Percentiles rank a stretch among this genome's conserved stretches.
Conservation (phyloP, 495 filamentous ascomycete species). For the Talaromyces wortmannii region DNA sequence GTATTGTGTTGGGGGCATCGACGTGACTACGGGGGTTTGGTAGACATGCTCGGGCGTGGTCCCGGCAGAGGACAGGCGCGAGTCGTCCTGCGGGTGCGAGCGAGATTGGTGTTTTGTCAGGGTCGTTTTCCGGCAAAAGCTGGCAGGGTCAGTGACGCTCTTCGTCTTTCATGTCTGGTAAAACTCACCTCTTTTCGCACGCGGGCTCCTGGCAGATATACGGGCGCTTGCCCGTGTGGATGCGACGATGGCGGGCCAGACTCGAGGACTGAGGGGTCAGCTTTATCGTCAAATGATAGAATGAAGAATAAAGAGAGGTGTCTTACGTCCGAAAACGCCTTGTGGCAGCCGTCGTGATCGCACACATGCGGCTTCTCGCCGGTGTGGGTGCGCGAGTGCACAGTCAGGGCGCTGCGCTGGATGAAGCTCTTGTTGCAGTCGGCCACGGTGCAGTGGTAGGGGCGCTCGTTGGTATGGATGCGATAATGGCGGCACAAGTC, state of each 20-base stretch:
- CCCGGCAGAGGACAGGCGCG: constrained; percentile 36
- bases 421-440: constrained; percentile 87
- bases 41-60: constrained; percentile 32
- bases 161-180: constrained; percentile 1
- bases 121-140: constrained; percentile 84
- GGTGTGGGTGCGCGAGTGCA: constrained; percentile 81
- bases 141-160: constrained; percentile 19
- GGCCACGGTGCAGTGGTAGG: constrained; percentile 62
- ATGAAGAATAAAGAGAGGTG: constrained; percentile 24
- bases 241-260: constrained; percentile 77
- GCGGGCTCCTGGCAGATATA: constrained; percentile 72
- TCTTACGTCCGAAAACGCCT: constrained; percentile 71
- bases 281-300: constrained; percentile 57
- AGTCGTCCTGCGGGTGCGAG: constrained; percentile 56
- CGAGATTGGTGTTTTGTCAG: constrained; percentile 76
- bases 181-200: constrained; percentile 70
- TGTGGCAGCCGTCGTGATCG: constrained; percentile 70
- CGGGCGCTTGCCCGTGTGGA: constrained; percentile 81
- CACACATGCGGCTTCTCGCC: constrained; percentile 87
- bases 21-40: constrained; percentile 20
- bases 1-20: constrained; percentile 24
- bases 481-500: constrained; percentile 83
- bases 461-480: constrained; percentile 86
- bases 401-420: constrained; percentile 79
- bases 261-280: constrained; percentile 63